These are phyloP conservation scores for Oryza nivara DNA, from an alignment of 176 grass and related monocot species.

Conservation along the genomic window DNA sequence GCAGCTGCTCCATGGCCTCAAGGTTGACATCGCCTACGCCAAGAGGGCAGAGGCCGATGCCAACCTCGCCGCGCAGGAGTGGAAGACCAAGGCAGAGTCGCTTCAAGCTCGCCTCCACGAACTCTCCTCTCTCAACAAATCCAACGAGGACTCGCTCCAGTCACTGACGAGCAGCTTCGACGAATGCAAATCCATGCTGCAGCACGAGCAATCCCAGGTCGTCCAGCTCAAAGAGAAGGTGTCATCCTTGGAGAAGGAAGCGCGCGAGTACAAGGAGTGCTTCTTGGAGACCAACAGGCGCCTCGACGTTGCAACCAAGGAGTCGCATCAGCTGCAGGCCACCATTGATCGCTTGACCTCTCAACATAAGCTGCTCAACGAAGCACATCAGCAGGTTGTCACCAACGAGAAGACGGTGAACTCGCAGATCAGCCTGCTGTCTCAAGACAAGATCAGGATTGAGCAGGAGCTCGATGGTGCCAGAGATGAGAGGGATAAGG, in stretches of 20 bases:
- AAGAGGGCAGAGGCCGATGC: constrained; percentile 68
- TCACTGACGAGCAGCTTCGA: constrained; percentile 49
- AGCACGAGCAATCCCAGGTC: constrained; percentile 51
- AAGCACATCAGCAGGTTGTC: constrained; percentile 37
- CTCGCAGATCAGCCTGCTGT: constrained; percentile 33
- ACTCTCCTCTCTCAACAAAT: constrained; percentile 36
- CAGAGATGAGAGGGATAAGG: constrained; percentile 64
- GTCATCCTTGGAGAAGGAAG: constrained; percentile 51
- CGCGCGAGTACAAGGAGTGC: constrained; percentile 41
- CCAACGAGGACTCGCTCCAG: constrained; percentile 47
- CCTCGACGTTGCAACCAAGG: constrained; percentile 39
- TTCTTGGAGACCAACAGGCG: constrained; percentile 41
- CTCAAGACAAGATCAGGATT: constrained; percentile 54
- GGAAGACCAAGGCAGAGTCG: constrained; percentile 49
- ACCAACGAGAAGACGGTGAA: constrained; percentile 43
- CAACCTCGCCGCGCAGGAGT: constrained; percentile 46
- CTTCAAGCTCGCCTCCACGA: constrained; percentile 46
- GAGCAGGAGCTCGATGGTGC: constrained; percentile 44
- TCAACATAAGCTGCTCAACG: constrained; percentile 43
- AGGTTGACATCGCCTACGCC: constrained; percentile 57
- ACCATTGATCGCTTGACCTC: constrained; percentile 48
- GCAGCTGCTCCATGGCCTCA: constrained; percentile 50
- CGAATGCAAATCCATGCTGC: constrained; percentile 45
- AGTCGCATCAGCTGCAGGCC: constrained; percentile 7
- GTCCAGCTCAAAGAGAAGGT: constrained; percentile 43